A percentile compares a stretch with the other conserved stretches of the same genome.
These are phyloP conservation scores for Inga leiocalycina DNA, from an alignment of 306 rosid species.

Conservation along the genomic window DNA sequence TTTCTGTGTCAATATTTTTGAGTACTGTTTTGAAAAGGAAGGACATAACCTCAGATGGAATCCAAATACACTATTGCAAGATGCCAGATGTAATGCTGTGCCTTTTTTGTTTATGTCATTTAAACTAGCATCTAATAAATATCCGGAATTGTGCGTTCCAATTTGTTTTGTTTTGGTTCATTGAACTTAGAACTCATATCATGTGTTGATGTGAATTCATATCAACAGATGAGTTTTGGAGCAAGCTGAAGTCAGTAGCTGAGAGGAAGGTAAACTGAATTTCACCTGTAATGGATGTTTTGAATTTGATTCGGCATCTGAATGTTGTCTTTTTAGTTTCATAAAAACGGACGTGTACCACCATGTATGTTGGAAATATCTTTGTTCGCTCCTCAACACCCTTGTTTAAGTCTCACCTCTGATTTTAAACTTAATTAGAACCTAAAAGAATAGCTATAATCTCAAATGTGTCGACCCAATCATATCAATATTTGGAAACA, in stretches of 20 bases:
- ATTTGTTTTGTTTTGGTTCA: not conserved
- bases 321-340: not conserved
- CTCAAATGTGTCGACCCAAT: slow-evolving; percentile 18
- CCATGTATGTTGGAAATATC: not conserved
- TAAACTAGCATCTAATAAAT: not conserved
- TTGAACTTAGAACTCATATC: not conserved
- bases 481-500: slow-evolving; percentile 11
- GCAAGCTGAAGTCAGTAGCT: slow-evolving; percentile 69
- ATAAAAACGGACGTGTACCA: not conserved
- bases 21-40: not conserved
- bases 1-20: not conserved
- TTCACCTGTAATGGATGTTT: not conserved
- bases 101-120: not conserved
- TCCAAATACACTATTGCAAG: not conserved
- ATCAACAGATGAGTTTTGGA: slow-evolving; percentile 79
- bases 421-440: not conserved
- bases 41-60: not conserved
- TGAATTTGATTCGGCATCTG: slow-evolving; percentile 12
- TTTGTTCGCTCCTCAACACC: not conserved
- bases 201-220: slow-evolving; percentile 41
- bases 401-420: slow-evolving; percentile 13
- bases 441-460: not conserved
- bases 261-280: slow-evolving; percentile 69
- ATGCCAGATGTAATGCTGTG: not conserved
- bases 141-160: slow-evolving; percentile 7